Base-by-base conservation (phyloP, 1,284 basidiomycete genomes). In the Ceratobasidium sp. region DNA sequence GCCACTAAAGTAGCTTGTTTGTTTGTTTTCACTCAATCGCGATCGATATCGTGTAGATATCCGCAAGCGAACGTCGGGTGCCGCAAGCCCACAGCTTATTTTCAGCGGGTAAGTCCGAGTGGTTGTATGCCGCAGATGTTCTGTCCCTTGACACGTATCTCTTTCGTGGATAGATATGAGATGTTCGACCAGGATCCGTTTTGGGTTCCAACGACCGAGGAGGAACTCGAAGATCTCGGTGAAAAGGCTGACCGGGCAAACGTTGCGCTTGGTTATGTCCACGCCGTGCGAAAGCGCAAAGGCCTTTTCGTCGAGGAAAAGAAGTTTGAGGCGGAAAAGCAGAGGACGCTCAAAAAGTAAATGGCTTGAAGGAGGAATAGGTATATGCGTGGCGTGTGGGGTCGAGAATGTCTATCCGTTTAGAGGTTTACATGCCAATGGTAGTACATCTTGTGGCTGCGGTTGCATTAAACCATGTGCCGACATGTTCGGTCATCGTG, bases 191-290 rank as follows among this genome's bases (percentile, higher is more conserved):
- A 91, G 76, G 96, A 99, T 83, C 97, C 97, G 1, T 99, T 97
- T 84, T 99, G 97, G 97, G 96, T 99, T 0, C 97, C 97, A 0
- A 95, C 94, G 8, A 99, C 97, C 0, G 93, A 97, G 78, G 97
- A 98, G 79, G 97, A 99, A 78, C 84, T 99, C 50, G 97, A 99
- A 81, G 97, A 98, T 80, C 84, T 99, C 8, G 97, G 97, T 57
- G 94, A 97, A 79, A 97, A 98, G 80, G 92, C 96, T 1, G 97
- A 99, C 79, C 85, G 93, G 62, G 89, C 90, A 23, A 99, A 99
- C 79, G 84, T 98, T n/a, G 97, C 97, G 0, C 96, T 96, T 80
- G 88, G 84, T 21, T 99, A 98, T 77, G 93, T 98, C 89, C 96
- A 99, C 77, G 85, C 81, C 0, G 97, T 99, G 26, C 85, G 97